Percentiles rank a stretch among this genome's conserved stretches.
Conservation (phyloP, 768 basidiomycete species). For the Fomitopsis serialis region DNA sequence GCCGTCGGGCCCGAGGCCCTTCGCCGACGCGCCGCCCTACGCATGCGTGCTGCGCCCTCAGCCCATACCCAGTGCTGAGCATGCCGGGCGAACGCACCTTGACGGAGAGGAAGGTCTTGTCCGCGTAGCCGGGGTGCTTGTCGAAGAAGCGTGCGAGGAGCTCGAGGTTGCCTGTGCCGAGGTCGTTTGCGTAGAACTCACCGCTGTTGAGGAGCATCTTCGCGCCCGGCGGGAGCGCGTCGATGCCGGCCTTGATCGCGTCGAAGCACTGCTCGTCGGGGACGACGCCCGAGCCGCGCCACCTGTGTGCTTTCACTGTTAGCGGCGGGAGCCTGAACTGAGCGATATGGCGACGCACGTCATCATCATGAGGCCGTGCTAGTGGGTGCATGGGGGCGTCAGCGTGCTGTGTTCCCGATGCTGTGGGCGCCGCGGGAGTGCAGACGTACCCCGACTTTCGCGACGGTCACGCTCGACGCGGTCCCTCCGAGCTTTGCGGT, state of each 20-base stretch:
- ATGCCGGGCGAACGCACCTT: constrained; percentile 29
- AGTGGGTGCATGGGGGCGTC: too few species aligned
- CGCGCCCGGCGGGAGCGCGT: constrained; percentile 34
- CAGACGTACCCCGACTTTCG: constrained; percentile 32
- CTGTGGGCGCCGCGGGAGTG: neutral
- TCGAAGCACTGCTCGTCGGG: constrained; percentile 57
- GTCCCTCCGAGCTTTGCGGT: constrained; percentile 20
- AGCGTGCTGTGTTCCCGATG: too few species aligned
- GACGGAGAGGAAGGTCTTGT: constrained; percentile 41
- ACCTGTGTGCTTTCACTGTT: neutral
- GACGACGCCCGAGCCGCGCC: constrained; percentile 30
- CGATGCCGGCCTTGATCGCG: constrained; percentile 49
- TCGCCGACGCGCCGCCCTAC: neutral
- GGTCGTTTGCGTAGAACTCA: constrained; percentile 51
- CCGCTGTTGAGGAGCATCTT: constrained; percentile 50
- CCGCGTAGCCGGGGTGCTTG: constrained; percentile 36
- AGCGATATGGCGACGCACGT: constrained; percentile 30
- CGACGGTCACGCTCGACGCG: constrained; percentile 30
- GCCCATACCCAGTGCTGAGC: neutral
- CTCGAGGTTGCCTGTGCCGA: constrained; percentile 37
- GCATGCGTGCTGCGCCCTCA: too few species aligned
- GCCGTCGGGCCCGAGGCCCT: neutral
- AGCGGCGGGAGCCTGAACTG: neutral
- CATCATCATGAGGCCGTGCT: constrained; percentile 53
- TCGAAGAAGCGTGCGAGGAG: constrained; percentile 45